Evolutionary conservation across 495 filamentous ascomycete species (phyloP).

Genomic region (Trichoderma reesei): DNA sequence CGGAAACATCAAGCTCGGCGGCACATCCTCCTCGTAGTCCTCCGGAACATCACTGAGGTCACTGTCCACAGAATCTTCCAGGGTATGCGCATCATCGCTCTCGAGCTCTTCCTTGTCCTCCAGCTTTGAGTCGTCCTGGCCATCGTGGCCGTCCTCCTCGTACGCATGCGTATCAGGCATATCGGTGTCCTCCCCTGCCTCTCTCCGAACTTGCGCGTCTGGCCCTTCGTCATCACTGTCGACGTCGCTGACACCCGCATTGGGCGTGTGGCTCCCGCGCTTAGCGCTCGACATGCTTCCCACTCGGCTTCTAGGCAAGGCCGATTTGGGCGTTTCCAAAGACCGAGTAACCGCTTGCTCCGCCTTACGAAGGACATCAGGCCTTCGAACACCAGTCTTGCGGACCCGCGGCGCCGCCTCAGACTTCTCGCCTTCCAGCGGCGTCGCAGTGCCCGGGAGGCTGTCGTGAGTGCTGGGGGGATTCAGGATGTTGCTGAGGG

Average conservation of each 20-base stretch:
- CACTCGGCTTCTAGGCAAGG: conserved; percentile 20
- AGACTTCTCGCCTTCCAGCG: conserved; percentile 17
- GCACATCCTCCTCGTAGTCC: conserved; percentile 37
- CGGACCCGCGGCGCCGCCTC: conserved; percentile 25
- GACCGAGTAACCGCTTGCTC: conserved; percentile 37
- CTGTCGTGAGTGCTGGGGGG: conserved; percentile 17
- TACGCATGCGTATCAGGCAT: conserved; percentile 23
- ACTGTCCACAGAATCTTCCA: conserved; percentile 72
- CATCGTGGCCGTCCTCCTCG: conserved; percentile 18
- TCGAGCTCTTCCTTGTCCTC: conserved; percentile 19
- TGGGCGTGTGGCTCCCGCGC: conserved; percentile 18
- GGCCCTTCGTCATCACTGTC: conserved; percentile 14
- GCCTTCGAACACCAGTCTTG: conserved; percentile 29
- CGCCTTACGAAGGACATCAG: conserved; percentile 40
- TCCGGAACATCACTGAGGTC: conserved; percentile 62
- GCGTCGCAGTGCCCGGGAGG: conserved; percentile 20
- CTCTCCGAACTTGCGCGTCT: conserved; percentile 15
- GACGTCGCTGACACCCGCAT: conserved; percentile 17
- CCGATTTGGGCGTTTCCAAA: conserved; percentile 31
- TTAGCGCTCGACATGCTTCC: conserved; percentile 34
- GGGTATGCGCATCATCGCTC: conserved; percentile 27
- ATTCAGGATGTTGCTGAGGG: conserved; percentile 22
- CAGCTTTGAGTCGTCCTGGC: conserved; percentile 16
- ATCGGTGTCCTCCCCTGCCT: conserved; percentile 12
- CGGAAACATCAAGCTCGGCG: conserved; percentile 35